These are phyloP conservation scores for Plasmodium gaboni DNA, from an alignment of 169 alveolate species.

Conservation along the genomic window DNA sequence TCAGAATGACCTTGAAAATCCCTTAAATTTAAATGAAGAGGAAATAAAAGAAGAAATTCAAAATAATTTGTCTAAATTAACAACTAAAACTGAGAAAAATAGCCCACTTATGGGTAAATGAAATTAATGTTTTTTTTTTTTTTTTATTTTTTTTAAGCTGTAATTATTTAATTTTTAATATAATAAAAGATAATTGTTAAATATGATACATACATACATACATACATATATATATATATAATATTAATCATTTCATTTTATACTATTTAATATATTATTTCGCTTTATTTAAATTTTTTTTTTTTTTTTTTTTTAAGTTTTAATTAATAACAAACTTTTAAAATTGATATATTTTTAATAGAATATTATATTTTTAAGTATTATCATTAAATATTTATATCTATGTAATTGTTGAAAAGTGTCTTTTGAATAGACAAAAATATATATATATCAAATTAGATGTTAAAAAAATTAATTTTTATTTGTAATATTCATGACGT, in stretches of 20 bases:
- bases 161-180: too few species aligned
- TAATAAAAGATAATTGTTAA: too few species aligned
- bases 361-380: constrained; percentile 45
- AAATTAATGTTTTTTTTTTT: too few species aligned
- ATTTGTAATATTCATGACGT: constrained; percentile 20
- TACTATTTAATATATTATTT: not conserved
- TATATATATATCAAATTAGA: not conserved
- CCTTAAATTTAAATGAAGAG: constrained; percentile 27
- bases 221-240: not conserved
- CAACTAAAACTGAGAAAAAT: constrained; percentile 9
- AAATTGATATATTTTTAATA: constrained; percentile 37
- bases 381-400: not conserved
- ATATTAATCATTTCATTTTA: not conserved
- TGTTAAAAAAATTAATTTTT: constrained; percentile 22
- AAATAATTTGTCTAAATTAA: constrained; percentile 24
- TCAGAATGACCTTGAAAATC: constrained; percentile 27
- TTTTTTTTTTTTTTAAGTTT: constrained; percentile 34
- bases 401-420: too few species aligned
- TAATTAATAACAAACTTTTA: constrained; percentile 7
- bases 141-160: too few species aligned
- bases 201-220: too few species aligned
- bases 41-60: constrained; percentile 59
- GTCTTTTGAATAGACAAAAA: not conserved
- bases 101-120: not conserved
- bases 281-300: not conserved